These are phyloP conservation scores for Sporothrix brunneoviolacea DNA, from an alignment of 2,329 filamentous ascomycete genomes.

Conservation along the genomic window DNA sequence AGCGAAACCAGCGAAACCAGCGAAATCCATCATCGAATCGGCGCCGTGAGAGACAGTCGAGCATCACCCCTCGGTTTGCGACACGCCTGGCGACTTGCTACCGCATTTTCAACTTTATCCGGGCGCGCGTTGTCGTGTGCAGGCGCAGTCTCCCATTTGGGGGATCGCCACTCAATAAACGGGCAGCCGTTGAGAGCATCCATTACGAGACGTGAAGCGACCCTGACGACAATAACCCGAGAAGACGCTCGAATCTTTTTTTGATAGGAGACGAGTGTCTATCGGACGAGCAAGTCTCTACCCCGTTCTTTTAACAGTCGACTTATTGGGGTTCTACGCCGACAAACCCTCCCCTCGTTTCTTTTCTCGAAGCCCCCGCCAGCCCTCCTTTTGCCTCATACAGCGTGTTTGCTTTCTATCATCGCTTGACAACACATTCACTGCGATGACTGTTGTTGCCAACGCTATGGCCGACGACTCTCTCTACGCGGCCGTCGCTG, in stretches of 20 bases:
- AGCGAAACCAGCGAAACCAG: neutral
- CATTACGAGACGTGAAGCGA: no score
- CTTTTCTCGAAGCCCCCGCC: no score
- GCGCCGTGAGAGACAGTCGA: neutral
- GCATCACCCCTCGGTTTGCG: neutral
- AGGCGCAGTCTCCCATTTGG: constrained; percentile 10
- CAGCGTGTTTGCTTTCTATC: neutral
- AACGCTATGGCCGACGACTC: constrained; percentile 25
- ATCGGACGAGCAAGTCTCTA: constrained; percentile 3
- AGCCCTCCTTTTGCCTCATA: no score
- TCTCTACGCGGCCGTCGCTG: constrained; percentile 24
- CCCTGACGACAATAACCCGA: no score
- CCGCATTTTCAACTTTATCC: neutral
- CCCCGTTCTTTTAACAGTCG: neutral
- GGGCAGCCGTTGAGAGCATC: constrained; percentile 5
- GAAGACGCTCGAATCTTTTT: no score
- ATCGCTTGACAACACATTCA: neutral
- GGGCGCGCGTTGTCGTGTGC: neutral
- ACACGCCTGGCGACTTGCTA: neutral
- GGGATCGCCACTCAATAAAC: constrained; percentile 10
- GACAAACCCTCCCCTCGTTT: no score
- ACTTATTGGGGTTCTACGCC: no score
- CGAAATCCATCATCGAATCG: no score
- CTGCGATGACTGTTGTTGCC: constrained; percentile 14
- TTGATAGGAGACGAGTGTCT: no score